Evolutionary conservation across 2,329 filamentous ascomycete species (phyloP), one percentile per base, ranked within the genome.

Genomic region (Hirsutella minnesotensis): DNA sequence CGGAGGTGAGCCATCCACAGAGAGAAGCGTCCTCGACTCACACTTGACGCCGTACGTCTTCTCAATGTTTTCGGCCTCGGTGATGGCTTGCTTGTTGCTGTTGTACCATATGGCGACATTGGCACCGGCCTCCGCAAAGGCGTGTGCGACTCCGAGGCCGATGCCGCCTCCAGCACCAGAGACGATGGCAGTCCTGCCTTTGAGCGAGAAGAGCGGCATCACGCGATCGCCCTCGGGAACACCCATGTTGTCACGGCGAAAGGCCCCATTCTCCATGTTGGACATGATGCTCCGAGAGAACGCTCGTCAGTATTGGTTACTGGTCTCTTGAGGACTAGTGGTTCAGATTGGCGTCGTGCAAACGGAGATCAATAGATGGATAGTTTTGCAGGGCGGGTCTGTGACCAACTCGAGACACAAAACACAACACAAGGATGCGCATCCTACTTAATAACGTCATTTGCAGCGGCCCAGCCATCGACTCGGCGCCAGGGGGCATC

Each of bases 61-160:
- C 53, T 76, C 77, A 38, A 86, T 79, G 21, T 77, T 75, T 27
- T 70, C 69, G 0, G 82, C 81, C 44, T 76, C 69, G 15, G 74
- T 68, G 12, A 77, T 56, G 12, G 80, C 79, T 51, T 79, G 74
- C 54, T 74, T 72, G 62, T 86, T 85, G 59, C 68, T 75, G 56
- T 83, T 81, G 57, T 83, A 86, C 77, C 78, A 84, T 40, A 85
- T 75, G 22, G 79, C 81, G 19, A 86, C 77, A 50, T 85, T 81
- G 45, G 80, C 80, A 39, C 82, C 82, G 15, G 80, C 78, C 56
- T 86, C 82, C 15, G 81, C 81, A 27, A 79, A 68, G 1, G 68
- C 79, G 29, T 81, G 66, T 13, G 79, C 81, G 22, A 84, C 70
- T 5, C 71, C 70, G 21, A 83, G 65, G 35, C 82, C 82, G 49